Evolutionary conservation across 163 green algal genomes (phyloP).

Genomic region (Chlorella variabilis): DNA sequence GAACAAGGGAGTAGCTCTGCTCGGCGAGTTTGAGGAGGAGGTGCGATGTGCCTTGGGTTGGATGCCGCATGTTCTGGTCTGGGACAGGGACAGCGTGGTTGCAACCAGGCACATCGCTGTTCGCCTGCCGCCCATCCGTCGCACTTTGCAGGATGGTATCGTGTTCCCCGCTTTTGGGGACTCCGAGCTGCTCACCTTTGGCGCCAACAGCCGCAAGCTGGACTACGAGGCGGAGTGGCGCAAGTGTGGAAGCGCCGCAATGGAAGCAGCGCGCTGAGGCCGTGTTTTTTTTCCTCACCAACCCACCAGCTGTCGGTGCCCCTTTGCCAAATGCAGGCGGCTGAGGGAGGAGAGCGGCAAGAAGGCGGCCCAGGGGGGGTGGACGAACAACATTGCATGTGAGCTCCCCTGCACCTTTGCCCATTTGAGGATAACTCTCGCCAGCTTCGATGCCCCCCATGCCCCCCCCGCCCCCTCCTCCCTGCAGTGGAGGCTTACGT

Average conservation of each 20-base stretch:
- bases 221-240: conserved; percentile 23
- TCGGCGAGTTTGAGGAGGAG: conserved; percentile 21
- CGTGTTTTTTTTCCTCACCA: too few species aligned
- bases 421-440: too few species aligned
- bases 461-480: not conserved
- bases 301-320: too few species aligned
- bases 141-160: conserved; percentile 13
- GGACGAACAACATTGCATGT: conserved; percentile 7
- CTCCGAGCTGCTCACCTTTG: conserved; percentile 3
- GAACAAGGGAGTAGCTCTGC: conserved; percentile 4
- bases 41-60: not conserved
- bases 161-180: conserved; percentile 18
- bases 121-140: too few species aligned
- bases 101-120: too few species aligned
- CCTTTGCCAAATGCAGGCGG: not conserved
- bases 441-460: too few species aligned
- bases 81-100: too few species aligned
- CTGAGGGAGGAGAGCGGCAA: not conserved
- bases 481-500: conserved; percentile 36
- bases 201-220: not conserved
- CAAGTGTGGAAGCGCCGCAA: too few species aligned
- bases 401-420: not conserved
- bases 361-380: not conserved
- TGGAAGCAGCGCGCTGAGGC: too few species aligned
- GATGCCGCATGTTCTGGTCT: too few species aligned